Percentiles rank a stretch among this genome's conserved stretches.
These are phyloP conservation scores for Thielaviopsis populi DNA, from an alignment of 2,329 filamentous ascomycete species.

Conservation along the genomic window DNA sequence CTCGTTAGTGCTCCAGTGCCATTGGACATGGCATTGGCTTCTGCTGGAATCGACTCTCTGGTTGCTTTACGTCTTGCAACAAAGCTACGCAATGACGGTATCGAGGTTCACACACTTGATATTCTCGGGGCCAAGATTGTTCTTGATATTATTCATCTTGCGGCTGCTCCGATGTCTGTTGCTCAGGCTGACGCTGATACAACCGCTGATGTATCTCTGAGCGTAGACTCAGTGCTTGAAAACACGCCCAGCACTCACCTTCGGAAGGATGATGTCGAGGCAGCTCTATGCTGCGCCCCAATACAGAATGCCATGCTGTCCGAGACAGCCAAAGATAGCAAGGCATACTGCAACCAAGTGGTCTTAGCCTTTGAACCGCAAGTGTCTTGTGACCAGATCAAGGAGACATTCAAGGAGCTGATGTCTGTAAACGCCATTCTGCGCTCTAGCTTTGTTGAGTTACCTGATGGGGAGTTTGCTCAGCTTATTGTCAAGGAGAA, in stretches of 20 bases:
- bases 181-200: background rate
- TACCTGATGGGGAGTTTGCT: slow-evolving; percentile 34
- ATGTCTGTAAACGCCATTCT: slow-evolving; percentile 48
- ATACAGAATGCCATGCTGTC: slow-evolving; percentile 68
- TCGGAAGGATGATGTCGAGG: slow-evolving; percentile 22
- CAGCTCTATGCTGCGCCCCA: slow-evolving; percentile 49
- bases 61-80: slow-evolving; percentile 41
- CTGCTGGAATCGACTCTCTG: slow-evolving; percentile 50
- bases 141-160: background rate
- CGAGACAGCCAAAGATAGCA: slow-evolving; percentile 46
- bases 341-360: slow-evolving; percentile 65
- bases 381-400: slow-evolving; percentile 28
- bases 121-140: slow-evolving; percentile 26
- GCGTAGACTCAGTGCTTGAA: background rate
- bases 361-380: slow-evolving; percentile 40
- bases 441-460: slow-evolving; percentile 55
- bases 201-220: background rate
- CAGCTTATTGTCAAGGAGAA: slow-evolving; percentile 45
- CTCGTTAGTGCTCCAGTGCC: slow-evolving; percentile 28
- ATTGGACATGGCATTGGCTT: slow-evolving; percentile 31
- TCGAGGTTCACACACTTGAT: slow-evolving; percentile 41
- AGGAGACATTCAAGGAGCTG: slow-evolving; percentile 35
- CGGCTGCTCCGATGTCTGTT: background rate
- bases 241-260: background rate
- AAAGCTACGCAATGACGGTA: slow-evolving; percentile 40